These are phyloP conservation scores for Trichoderma cornu-damae DNA, from an alignment of 2,329 filamentous ascomycete genomes.

Conservation along the genomic window DNA sequence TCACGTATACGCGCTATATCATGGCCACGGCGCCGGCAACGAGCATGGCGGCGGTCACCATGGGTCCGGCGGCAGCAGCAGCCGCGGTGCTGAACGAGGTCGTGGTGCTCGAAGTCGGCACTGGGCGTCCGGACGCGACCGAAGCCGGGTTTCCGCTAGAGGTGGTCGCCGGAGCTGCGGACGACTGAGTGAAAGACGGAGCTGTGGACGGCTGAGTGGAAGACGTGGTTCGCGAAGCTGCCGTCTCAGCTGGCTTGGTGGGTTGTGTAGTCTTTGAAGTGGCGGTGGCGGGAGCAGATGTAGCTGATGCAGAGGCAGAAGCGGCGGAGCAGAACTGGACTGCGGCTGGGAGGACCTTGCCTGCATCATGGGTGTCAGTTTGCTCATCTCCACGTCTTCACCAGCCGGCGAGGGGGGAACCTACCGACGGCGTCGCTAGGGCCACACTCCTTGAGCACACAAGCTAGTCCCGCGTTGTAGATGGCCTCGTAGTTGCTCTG, in stretches of 20 bases:
- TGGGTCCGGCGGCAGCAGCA: conserved; percentile 8
- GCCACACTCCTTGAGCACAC: conserved; percentile 29
- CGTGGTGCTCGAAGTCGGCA: not conserved
- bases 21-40: conserved; percentile 12
- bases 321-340: conserved; percentile 20
- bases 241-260: conserved; percentile 20
- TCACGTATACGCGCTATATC: not conserved
- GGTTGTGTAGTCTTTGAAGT: not conserved
- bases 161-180: not conserved
- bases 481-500: conserved; percentile 29
- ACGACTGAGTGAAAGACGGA: conserved; percentile 14
- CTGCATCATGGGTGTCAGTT: conserved; percentile 8
- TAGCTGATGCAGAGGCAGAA: conserved; percentile 15
- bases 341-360: conserved; percentile 20
- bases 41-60: not conserved
- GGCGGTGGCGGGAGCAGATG: not conserved
- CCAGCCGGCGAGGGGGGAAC: conserved; percentile 1
- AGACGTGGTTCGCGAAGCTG: conserved; percentile 2
- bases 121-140: not conserved
- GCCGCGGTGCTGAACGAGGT: conserved; percentile 5
- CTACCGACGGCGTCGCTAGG: conserved; percentile 26
- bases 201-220: conserved; percentile 6
- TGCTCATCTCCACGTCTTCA: not conserved
- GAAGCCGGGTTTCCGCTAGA: not conserved
- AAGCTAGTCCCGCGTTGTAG: conserved; percentile 25